Base-by-base conservation (phyloP, 768 basidiomycete genomes). In the Russula vinacea region DNA sequence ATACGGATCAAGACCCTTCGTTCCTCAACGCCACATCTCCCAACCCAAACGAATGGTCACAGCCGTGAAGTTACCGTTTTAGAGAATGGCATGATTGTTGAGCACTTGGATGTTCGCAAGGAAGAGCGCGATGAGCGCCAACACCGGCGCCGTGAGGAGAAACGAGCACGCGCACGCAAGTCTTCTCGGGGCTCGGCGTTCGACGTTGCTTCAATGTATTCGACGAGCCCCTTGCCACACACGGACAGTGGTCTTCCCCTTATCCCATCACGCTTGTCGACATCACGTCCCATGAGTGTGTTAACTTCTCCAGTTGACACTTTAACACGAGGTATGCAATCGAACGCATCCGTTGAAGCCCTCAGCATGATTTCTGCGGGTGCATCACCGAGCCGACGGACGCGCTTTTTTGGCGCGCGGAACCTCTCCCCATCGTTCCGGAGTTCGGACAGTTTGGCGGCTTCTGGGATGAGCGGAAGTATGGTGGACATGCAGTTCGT, bases 401-500 rank as follows among this genome's bases (percentile, higher is more conserved):
- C 86, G 3, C 83, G 86, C 58, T 93, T 94, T 81, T 89, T 93
- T 69, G 88, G 87, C 9, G 82, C 87, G 72, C 85, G 79, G 74
- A 89, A 89, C 68, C 77, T 88, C 51, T 86, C 84, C 62, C 75
- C 84, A 24, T 86, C 86, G 14, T 90, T 87, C 85, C 79, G 83
- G 68, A 92, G 90, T 71, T 88, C 88, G 70, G 89, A 91, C 62
- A 92, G 90, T 73, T 76, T 94, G 44, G 88, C 90, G 1, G 81
- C 83, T n/a, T 90, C 90, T 33, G 89, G 88, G 9, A 81, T 88
- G 72, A 88, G 88, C 3, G 92, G 92, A 58, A 94, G 92, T 70
- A 92, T 94, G 90, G 76, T 93, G 68, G 89, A 93, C 73, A 93
- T 94, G 92, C 92, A 94, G 91, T 93, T 76, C 67, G 90, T 86